Evolutionary conservation across 2,329 filamentous ascomycete species (phyloP), one percentile per base, ranked within the genome.

Genomic region (Bipolaris zeicola): DNA sequence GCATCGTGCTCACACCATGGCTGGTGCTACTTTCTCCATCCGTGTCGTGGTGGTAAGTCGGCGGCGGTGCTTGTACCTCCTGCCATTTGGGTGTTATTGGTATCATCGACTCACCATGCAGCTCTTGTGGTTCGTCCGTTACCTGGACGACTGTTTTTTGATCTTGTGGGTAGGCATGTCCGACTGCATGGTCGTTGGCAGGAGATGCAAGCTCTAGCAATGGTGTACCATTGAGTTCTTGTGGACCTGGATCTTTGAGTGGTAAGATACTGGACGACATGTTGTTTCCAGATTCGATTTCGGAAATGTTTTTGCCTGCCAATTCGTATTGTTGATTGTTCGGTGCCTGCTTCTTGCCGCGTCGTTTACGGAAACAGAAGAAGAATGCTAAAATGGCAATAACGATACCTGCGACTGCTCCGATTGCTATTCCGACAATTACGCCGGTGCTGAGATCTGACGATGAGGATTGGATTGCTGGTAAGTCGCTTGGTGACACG

Each of bases 341-440:
- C 39, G 52, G 49, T n/a, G 34, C 14, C 39, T 42, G 26, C 26
- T 45, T 28, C 6, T 47, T 54, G 6, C 26, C 20, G 10, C 49
- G 66, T 14, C 66, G 67, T 44, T 58, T 64, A 24, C 66, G 64
- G 55, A 13, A 16, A 24, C 20, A 42, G 49, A 73, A 48, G 20
- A 72, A 57, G 4, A 63, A 43, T 6, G 57, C 65, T 34, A 68
- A 45, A n/a, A 64, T 33, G 20, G 66, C 43, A 33, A 68, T n/a
- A 10, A 69, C 38, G 24, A 70, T 36, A 37, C 67, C 42, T 5
- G 59, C 47, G 33, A 58, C 55, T 34, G 49, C 59, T 22, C 68
- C 74, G 3, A 70, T 59, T 8, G 67, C 71, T 50, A 75, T 73
- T 14, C 74, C 74, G 10, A 65, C 67, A 31, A 76, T 73, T 10